phyloP scores from a whole-genome alignment of 78 protist species.

The Acrasis kona region DNA sequence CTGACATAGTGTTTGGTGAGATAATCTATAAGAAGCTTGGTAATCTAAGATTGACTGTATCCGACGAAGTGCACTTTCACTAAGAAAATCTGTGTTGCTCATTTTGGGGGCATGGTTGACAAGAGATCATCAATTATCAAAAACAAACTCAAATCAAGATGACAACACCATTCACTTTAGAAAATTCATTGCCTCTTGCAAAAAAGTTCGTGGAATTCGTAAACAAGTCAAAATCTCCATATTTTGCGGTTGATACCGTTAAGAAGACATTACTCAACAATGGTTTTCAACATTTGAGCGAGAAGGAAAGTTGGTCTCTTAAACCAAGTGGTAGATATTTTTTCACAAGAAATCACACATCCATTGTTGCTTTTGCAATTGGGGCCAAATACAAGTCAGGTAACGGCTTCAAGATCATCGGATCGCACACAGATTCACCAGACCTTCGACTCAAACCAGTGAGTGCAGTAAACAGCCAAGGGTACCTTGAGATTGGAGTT shows the following conservation, averaged over 20 bases:
- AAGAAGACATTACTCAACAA: not conserved
- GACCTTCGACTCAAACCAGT: slow-evolving; percentile 22
- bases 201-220: slow-evolving; percentile 14
- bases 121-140: no score
- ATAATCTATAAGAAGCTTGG: no score
- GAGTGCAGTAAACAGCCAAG: slow-evolving; percentile 29
- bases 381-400: slow-evolving; percentile 58
- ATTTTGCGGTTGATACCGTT: not conserved
- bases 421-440: slow-evolving; percentile 29
- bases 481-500: slow-evolving; percentile 60
- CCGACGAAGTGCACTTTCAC: no score
- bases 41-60: no score
- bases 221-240: not conserved
- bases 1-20: no score
- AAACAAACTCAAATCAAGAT: no score
- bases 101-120: no score
- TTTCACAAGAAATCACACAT: slow-evolving; percentile 74
- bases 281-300: slow-evolving; percentile 50
- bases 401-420: slow-evolving; percentile 30
- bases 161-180: no score
- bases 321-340: slow-evolving; percentile 63
- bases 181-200: no score
- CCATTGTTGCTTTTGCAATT: slow-evolving; percentile 78
- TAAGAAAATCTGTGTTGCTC: no score
- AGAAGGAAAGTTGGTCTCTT: slow-evolving; percentile 32